Base-by-base conservation (phyloP, 2,329 filamentous ascomycete genomes). In the Paracorniculantispora psalliotae region DNA sequence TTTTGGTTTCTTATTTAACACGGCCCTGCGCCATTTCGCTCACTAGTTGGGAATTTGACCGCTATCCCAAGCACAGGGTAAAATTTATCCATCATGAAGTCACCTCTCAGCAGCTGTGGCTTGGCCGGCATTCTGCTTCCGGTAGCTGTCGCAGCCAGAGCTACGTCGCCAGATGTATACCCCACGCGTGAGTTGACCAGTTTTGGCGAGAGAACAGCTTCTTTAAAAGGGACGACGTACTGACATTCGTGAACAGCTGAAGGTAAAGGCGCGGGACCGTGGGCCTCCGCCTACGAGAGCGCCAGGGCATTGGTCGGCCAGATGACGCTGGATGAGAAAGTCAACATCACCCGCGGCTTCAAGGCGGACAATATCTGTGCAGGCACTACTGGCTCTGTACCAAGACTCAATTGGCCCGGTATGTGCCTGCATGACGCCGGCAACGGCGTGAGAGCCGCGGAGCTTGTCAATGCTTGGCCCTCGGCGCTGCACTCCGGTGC, bases 251-350 rank as follows among this genome's bases (percentile, higher is more conserved):
- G 3, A 46, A 10, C 8, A 75, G 73, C 73, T 2, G 35, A 62
- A 6, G 69, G 69, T 4, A 68, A 68, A 51, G 72, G 71, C 6
- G 54, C 62, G 2, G 76, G 73, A 1, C 60, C 59, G 28, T 89
- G 86, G 86, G 74, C 75, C 8, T 73, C 75, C 26, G 84, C 85
- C 44, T 88, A 87, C 65, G 71, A 72, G 46, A 83, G 80, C 62
- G 86, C 86, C 1, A 75, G 78, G 35, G 68, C 72, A 1, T 71
- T 89, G 2, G 85, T 88, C 10, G 72, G 73, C 28, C 79, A 82
- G 54, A 82, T 89, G 81, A 89, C 85, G 0, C 69, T 89, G 1
- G 85, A 86, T 13, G 86, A 89, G 67, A 88, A 86, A 67, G 83
- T 73, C 35, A 80, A 81, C 61, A 68, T 79, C 6, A 80, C 78